Base-by-base conservation (phyloP, 768 basidiomycete genomes). In the Panaeolus papilionaceus region DNA sequence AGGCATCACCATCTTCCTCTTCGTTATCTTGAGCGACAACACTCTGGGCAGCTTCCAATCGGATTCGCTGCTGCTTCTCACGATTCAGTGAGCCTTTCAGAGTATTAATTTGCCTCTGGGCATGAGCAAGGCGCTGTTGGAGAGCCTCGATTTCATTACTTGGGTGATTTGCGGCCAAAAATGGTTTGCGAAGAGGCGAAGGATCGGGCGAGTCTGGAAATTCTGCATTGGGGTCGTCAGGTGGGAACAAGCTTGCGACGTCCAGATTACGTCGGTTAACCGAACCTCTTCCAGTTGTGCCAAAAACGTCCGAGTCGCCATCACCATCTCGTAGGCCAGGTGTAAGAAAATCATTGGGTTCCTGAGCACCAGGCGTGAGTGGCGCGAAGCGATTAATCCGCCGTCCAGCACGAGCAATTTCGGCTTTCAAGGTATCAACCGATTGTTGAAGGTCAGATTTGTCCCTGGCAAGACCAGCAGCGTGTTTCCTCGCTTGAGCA, bases 391-490 rank as follows among this genome's bases (percentile, higher is more conserved):
- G 84, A 42, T 89, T 88, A 20, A 91, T 78, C 61, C 87, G 81
- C 42, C 89, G 81, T 10, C 82, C 85, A n/a, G 87, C 87, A 64
- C 91, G 88, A 9, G 86, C 85, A 61, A 88, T 81, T 58, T 96
- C 93, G 0, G 85, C 84, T 79, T 92, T 94, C 74, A 94, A 76
- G 3, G 84, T 81, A 72, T 98, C 95, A 28, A 98, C 81, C 3
- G 88, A 82, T 68, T 90, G 87, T 75, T 96, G 93, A 45, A 99
- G 82, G 72, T 99, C 97, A 33, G 89, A 91, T 82, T 96, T 97
- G 77, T 99, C 98, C 69, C 97, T 87, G 72, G 92, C 89, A 28
- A 98, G 84, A 28, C 92, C 90, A 0, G 96, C 96, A 1, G 92
- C 89, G 65, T 92, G 88, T 78, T 94, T 94, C 61, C 96, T 87